These are phyloP conservation scores for Penicillium sp. DNA, from an alignment of 2,329 filamentous ascomycete species.

Conservation along the genomic window DNA sequence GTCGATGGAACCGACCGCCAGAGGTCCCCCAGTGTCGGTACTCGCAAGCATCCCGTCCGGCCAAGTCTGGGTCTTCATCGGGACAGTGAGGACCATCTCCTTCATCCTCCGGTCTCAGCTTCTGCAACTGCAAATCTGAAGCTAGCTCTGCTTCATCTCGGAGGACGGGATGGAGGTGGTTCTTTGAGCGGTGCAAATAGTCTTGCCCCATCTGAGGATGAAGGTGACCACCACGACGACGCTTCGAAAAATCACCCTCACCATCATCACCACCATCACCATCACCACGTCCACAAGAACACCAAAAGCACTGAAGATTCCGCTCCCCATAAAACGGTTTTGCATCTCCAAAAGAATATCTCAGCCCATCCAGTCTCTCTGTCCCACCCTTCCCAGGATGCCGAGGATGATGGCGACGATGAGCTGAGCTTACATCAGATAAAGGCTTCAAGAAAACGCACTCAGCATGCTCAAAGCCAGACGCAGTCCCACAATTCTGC, in stretches of 20 bases:
- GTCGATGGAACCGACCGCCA: not conserved
- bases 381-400: conserved; percentile 23
- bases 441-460: conserved; percentile 18
- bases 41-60: conserved; percentile 12
- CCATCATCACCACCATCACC: conserved; percentile 3
- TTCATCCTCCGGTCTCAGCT: conserved; percentile 21
- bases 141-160: conserved; percentile 31
- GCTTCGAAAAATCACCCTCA: conserved; percentile 10
- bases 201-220: conserved; percentile 30
- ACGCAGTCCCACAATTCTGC: conserved; percentile 18
- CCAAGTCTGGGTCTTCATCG: conserved; percentile 21
- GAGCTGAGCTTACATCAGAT: conserved; percentile 27
- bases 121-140: conserved; percentile 18
- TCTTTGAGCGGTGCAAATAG: conserved; percentile 42
- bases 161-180: conserved; percentile 43
- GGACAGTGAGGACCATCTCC: conserved; percentile 26
- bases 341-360: too few relatives aligned
- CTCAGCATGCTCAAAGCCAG: conserved; percentile 17
- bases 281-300: too few relatives aligned
- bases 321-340: too few relatives aligned
- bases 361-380: not conserved
- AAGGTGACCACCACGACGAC: conserved; percentile 21
- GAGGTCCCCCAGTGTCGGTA: conserved; percentile 8
- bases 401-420: conserved; percentile 33
- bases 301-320: too few relatives aligned